Percentiles rank a stretch among this genome's conserved stretches.
These are phyloP conservation scores for Yarrowia bubula DNA, from an alignment of 805 yeast species.

Conservation along the genomic window DNA sequence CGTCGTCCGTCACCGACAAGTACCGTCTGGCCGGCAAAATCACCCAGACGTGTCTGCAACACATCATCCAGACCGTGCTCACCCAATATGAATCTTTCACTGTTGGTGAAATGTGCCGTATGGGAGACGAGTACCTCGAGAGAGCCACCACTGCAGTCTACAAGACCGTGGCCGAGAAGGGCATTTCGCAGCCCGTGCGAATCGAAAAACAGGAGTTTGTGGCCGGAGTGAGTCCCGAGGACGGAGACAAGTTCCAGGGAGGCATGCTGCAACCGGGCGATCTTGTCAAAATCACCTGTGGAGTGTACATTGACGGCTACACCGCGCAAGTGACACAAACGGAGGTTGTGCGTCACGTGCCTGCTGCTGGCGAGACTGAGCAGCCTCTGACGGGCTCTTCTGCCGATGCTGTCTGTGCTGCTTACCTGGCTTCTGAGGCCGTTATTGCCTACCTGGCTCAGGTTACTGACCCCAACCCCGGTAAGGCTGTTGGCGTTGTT, in stretches of 20 bases:
- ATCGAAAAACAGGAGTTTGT: conserved; percentile 80
- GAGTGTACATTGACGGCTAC: conserved; percentile 94
- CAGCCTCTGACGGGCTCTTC: conserved; percentile 81
- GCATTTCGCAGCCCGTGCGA: conserved; percentile 88
- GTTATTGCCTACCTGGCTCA: conserved; percentile 73
- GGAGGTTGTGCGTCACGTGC: conserved; percentile 59
- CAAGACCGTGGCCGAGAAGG: conserved; percentile 64
- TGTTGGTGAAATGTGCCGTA: conserved; percentile 65
- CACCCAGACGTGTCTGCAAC: conserved; percentile 74
- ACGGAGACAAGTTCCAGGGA: conserved; percentile 40
- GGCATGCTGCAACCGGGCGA: conserved; percentile 69
- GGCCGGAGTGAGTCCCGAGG: conserved; percentile 81
- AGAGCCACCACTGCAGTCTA: conserved; percentile 59
- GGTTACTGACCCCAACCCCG: conserved; percentile 56
- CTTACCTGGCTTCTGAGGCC: conserved; percentile 85
- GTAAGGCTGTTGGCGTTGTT: conserved; percentile 40
- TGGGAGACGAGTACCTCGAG: conserved; percentile 73
- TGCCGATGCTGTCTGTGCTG: conserved; percentile 88
- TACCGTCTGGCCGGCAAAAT: conserved; percentile 88
- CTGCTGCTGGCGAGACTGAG: conserved; percentile 48
- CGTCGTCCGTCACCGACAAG: conserved; percentile 64
- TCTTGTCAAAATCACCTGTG: conserved; percentile 77
- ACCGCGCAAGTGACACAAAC: conserved; percentile 87
- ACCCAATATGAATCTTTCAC: conserved; percentile 28
- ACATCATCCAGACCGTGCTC: conserved; percentile 43